Evolutionary conservation across 2,329 filamentous ascomycete species (phyloP), one percentile per base, ranked within the genome.

Genomic region (Paecilomyces sp.): DNA sequence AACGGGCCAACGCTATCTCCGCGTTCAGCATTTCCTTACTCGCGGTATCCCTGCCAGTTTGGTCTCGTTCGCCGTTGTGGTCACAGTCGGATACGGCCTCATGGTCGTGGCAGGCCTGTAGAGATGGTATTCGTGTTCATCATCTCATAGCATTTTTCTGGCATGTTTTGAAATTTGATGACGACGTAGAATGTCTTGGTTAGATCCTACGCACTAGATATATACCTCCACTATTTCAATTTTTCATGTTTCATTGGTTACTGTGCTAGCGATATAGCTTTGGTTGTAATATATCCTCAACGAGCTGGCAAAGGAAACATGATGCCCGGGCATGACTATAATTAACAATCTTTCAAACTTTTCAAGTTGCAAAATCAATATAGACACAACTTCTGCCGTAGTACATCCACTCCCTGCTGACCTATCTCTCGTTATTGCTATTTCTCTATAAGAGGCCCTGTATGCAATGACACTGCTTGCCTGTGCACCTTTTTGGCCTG

Each of bases 1-100:
- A 64, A 95, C 92, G 0, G 94, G 94, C 8, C 91, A 96, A 72
- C 83, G 94, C 59, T 99, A 99, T 71, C 83, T 99, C 58, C 83
- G 89, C 61, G 95, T 99, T 57, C 90, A 89, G 71, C 94, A 99
- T 74, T 99, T 99, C 76, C 88, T 99, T 69, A 95, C 89, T 57
- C 82, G 92, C n/a, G 94, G 94, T 70, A 85, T 99, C 41, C 93
- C 94, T 0, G 88, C 89, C 70, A 95, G 90, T 74, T 72, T 97
- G 36, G 80, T 97, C 58, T 88, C 92, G 0, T 88, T 96, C 66
- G 74, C 82, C 0, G 90, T 99, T 9, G 88, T 97, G 51, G 83
- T 97, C 30, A 93, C 91, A 0, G 78, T 99, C 51, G 95, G 94
- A 0, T 99, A 97, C 76, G 91, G 88, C 1, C 81, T 95, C 64